Base-by-base conservation (phyloP, 352 stramenopile genomes). In the Blastocystis sp. region DNA sequence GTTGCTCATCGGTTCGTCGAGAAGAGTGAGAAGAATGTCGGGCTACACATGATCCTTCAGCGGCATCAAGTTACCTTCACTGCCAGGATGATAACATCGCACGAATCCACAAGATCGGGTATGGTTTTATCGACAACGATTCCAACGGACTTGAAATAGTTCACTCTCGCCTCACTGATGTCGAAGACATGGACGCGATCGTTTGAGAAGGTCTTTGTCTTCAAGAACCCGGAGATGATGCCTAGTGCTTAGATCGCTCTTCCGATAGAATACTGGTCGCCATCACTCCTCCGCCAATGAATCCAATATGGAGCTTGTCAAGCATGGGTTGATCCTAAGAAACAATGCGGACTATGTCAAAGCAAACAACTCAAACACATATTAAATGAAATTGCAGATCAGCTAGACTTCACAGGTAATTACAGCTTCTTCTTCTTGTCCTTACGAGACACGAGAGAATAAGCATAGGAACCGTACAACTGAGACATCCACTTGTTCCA, bases 61-160 rank as follows among this genome's bases (percentile, higher is more conserved):
- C 21, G 16, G 9, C 7, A 36, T 8, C 9, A 42, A 18, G 3
- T 7, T 6, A 81, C 69, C 77, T 95, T 96, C n/a, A 94, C 91
- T 24, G 91, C 90, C 36, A 96, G 63, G 54, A 96, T 88, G 32
- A 96, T 89, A 32, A 91, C 81, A 51, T 89, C 65, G 49, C 81
- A 87, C 14, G 64, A 18, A 24, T 69, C 32, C 27, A 87, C 86
- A 2, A 89, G 67, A 4, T 29, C 24, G 0, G 49, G 71, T 61
- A 87, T 88, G 40, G 8, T 44, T 34, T 85, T 42, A 36, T 57
- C 73, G 4, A 84, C 87, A 84, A 67, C 77, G 54, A 86, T 88
- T 40, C 88, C 78, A 88, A 89, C 65, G 32, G 51, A 46, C 51
- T 67, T 76, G 40, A 89, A 87, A 61, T 87, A 88, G 40, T 65